phyloP scores from a whole-genome alignment of 2,329 filamentous ascomycete genomes.

The Sporothrix inflata region DNA sequence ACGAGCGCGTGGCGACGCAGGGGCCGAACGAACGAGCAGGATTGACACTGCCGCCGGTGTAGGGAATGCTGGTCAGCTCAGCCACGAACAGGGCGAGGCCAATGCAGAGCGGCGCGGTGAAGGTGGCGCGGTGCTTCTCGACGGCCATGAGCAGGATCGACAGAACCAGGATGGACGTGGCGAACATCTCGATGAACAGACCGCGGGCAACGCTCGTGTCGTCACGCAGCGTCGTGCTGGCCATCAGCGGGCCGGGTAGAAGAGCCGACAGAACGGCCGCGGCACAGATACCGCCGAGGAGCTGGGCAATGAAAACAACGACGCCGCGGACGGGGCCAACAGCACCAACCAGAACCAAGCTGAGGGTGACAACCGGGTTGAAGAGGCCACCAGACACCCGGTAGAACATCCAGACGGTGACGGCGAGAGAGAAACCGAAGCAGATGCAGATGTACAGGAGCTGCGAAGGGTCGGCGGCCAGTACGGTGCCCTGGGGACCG shows the following conservation, averaged over 20 bases:
- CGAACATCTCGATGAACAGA: slow-evolving; percentile 68
- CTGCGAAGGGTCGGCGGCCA: slow-evolving; percentile 39
- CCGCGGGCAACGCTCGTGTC: slow-evolving; percentile 59
- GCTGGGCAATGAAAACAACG: slow-evolving; percentile 58
- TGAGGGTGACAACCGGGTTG: slow-evolving; percentile 58
- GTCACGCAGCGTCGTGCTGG: slow-evolving; percentile 58
- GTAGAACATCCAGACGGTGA: slow-evolving; percentile 62
- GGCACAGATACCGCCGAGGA: slow-evolving; percentile 62
- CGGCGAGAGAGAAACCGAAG: slow-evolving; percentile 55
- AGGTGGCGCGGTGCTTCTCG: slow-evolving; percentile 75
- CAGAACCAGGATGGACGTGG: slow-evolving; percentile 65
- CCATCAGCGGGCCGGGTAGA: slow-evolving; percentile 58
- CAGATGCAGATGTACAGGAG: slow-evolving; percentile 55
- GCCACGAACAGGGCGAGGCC: slow-evolving; percentile 70
- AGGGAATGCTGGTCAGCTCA: slow-evolving; percentile 51
- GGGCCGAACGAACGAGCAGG: slow-evolving; percentile 57
- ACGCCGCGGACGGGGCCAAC: slow-evolving; percentile 56
- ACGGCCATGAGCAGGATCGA: slow-evolving; percentile 71
- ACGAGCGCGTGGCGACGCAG: slow-evolving; percentile 46
- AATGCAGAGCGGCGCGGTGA: slow-evolving; percentile 71
- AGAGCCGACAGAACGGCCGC: slow-evolving; percentile 60
- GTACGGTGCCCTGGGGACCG: slow-evolving; percentile 28
- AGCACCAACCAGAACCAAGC: slow-evolving; percentile 61
- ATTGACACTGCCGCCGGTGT: slow-evolving; percentile 54
- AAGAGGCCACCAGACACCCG: slow-evolving; percentile 57